Base-by-base conservation (phyloP, 345 rosid genomes). In the Cardamine chenopodiifolia region DNA sequence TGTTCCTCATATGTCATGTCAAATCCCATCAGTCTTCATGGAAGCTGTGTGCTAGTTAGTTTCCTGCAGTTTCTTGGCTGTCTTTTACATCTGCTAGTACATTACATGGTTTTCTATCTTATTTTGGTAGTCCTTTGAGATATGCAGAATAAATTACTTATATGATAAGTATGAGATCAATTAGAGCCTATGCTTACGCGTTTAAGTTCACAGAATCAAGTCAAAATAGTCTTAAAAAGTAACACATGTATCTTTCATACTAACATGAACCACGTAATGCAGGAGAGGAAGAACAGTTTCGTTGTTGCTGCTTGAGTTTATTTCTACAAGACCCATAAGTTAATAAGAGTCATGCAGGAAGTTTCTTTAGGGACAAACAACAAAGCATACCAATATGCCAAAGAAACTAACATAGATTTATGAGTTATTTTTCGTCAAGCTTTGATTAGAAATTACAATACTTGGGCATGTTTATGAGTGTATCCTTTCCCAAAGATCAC, bases 381-480 rank as follows among this genome's bases (percentile, higher is more conserved):
- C 19, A 19, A 61, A 52, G 6, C 7, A 26, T 66, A 60, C 29
- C 52, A 48, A 25, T 47, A 47, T 57, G 42, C 37, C 62, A 66
- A 74, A 35, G 62, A 74, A 67, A 28, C 59, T 59, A 60, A 59
- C 73, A 20, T 50, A 59, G 68, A 67, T 39, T 45, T 37, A 47
- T 54, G 32, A n/a, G 13, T 28, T 49, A 22, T 32, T 58, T 58
- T 19, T 10, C 61, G 17, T 57, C 22, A 39, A 60, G 9, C 62
- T 39, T 23, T 19, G 4, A 23, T 50, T 28, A 22, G 23, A 63
- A 40, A 26, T 72, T 63, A 29, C 63, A 49, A 59, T 10, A 61
- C 50, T 32, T 34, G 37, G 17, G 8, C 63, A 56, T 34, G 10
- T 68, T 6, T 6, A 6, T 32, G 29, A 26, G 37, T 32, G 11